phyloP scores from a whole-genome alignment of 805 yeast species.

The Diddensiella santjacobensis region DNA sequence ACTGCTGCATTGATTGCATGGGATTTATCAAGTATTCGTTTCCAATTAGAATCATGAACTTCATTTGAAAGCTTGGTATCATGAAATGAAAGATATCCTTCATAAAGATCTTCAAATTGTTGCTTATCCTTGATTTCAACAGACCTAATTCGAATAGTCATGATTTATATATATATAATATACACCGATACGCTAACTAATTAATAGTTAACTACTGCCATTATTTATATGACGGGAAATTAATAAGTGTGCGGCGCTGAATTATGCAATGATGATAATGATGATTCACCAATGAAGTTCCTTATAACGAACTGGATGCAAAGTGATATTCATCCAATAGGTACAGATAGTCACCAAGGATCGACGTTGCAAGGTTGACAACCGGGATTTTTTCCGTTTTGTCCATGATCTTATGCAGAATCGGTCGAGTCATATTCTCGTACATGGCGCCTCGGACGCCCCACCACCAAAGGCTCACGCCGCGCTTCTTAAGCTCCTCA shows the following conservation, averaged over 20 bases:
- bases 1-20: background rate
- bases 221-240: no score
- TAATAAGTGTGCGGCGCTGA: no score
- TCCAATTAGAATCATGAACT: background rate
- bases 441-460: constrained; percentile 38
- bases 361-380: constrained; percentile 29
- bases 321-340: constrained; percentile 38
- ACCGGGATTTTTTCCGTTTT: constrained; percentile 32
- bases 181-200: no score
- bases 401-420: constrained; percentile 26
- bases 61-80: background rate
- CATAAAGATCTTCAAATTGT: background rate
- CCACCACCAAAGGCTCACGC: constrained; percentile 38
- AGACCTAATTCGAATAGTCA: background rate
- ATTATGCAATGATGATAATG: background rate
- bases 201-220: no score
- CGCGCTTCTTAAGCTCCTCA: constrained; percentile 29
- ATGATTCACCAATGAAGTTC: no score
- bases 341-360: constrained; percentile 38
- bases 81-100: background rate
- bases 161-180: no score
- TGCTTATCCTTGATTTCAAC: background rate
- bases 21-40: background rate
- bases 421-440: constrained; percentile 31
- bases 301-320: constrained; percentile 24